A percentile compares a stretch with the other conserved stretches of the same genome.
Conservation (phyloP, 2,329 filamentous ascomycete genomes). For the Neopestalotiopsis rosae region DNA sequence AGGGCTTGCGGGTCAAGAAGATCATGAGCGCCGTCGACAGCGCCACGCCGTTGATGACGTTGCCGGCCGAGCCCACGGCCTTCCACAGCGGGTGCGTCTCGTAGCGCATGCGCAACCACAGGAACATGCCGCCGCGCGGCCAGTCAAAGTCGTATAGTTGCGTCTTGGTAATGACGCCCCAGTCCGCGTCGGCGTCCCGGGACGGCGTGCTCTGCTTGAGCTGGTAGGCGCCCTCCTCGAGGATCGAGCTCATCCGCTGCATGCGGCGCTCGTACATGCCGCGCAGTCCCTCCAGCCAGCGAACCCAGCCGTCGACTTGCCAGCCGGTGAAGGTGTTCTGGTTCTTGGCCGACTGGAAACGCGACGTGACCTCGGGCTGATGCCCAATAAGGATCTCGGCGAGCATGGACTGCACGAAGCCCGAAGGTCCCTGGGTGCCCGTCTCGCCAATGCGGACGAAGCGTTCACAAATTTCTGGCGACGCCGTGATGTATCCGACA, state of each 20-base stretch:
- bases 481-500: slow-evolving; percentile 87
- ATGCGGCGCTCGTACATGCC: slow-evolving; percentile 86
- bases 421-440: slow-evolving; percentile 82
- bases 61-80: slow-evolving; percentile 36
- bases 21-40: slow-evolving; percentile 74
- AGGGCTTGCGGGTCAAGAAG: slow-evolving; percentile 71
- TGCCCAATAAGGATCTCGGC: slow-evolving; percentile 78
- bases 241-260: slow-evolving; percentile 74
- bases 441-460: slow-evolving; percentile 76
- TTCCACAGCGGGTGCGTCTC: slow-evolving; percentile 73
- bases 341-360: slow-evolving; percentile 50
- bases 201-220: slow-evolving; percentile 65
- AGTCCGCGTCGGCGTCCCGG: slow-evolving; percentile 60
- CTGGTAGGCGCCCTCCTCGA: slow-evolving; percentile 71
- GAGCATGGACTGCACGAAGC: slow-evolving; percentile 86
- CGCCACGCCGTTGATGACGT: slow-evolving; percentile 55
- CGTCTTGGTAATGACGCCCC: slow-evolving; percentile 77
- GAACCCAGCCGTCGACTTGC: slow-evolving; percentile 85
- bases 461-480: slow-evolving; percentile 78
- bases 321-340: slow-evolving; percentile 63
- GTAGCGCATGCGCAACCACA: slow-evolving; percentile 80
- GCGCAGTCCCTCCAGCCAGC: slow-evolving; percentile 86
- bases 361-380: slow-evolving; percentile 54
- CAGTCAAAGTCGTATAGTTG: slow-evolving; percentile 77
- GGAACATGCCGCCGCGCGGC: slow-evolving; percentile 89